phyloP scores from a whole-genome alignment of 2,329 filamentous ascomycete species.

The Dothistroma septosporum region DNA sequence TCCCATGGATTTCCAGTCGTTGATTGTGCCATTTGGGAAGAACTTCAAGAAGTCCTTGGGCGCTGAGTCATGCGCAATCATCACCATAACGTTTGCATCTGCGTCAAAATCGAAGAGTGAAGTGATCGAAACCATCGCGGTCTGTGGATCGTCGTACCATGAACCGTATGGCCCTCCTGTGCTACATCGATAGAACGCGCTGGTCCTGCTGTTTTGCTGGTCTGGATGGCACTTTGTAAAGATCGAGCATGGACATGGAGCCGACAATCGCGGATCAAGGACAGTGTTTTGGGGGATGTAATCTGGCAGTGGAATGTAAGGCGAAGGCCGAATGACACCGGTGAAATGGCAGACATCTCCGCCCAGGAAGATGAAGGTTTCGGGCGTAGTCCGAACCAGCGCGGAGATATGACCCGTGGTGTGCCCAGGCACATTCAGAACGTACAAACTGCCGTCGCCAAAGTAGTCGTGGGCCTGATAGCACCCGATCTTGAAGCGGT shows the following conservation, averaged over 20 bases:
- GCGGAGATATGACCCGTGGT: conserved; percentile 24
- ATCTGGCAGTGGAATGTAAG: conserved; percentile 19
- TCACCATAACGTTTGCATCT: conserved; percentile 21
- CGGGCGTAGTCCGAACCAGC: conserved; percentile 22
- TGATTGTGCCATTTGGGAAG: conserved; percentile 23
- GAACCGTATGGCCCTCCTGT: conserved; percentile 9
- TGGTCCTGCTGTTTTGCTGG: conserved; percentile 13
- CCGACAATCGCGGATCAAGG: conserved; percentile 17
- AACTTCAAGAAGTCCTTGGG: conserved; percentile 17
- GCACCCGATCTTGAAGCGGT: conserved; percentile 35
- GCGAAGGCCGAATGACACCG: conserved; percentile 21
- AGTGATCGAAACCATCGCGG: conserved; percentile 20
- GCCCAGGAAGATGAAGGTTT: conserved; percentile 25
- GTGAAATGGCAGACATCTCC: conserved; percentile 26
- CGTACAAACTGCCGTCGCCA: conserved; percentile 41
- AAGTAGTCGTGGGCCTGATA: conserved; percentile 44
- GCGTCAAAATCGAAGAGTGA: conserved; percentile 23
- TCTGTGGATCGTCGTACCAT: conserved; percentile 22
- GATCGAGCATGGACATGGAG: conserved; percentile 20
- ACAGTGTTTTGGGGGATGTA: conserved; percentile 13
- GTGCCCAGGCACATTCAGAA: conserved; percentile 36
- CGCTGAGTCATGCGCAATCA: conserved; percentile 25
- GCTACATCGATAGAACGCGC: conserved; percentile 20
- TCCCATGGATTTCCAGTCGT: conserved; percentile 23
- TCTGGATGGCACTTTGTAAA: conserved; percentile 22